A percentile compares a stretch with the other conserved stretches of the same genome.
Conservation (phyloP, 257 asterid genomes). For the Gentiana straminea region DNA sequence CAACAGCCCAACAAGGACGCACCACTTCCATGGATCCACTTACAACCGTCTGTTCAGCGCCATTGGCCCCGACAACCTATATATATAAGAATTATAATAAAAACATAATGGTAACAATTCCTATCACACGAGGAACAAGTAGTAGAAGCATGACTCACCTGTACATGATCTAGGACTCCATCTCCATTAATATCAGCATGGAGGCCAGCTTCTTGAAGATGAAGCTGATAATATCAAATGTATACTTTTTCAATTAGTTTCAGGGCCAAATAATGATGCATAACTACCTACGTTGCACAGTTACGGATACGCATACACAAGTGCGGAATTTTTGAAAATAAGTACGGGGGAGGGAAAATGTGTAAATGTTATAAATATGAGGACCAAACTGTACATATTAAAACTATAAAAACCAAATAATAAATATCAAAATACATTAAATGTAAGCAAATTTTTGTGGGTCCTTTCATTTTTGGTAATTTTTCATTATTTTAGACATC, state of each 20-base stretch:
- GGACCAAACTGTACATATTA: no score
- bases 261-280: neutral
- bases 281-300: neutral
- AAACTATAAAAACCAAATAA: no score
- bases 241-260: constrained; percentile 14
- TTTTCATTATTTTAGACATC: no score
- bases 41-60: constrained; percentile 87
- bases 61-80: constrained; percentile 95
- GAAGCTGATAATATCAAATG: constrained; percentile 52
- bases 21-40: constrained; percentile 93
- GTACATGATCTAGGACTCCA: constrained; percentile 97
- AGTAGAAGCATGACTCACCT: constrained; percentile 32
- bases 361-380: no score
- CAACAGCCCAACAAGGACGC: constrained; percentile 98
- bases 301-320: no score
- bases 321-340: no score
- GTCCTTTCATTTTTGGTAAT: no score
- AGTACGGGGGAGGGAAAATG: no score
- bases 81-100: neutral
- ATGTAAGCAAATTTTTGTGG: no score
- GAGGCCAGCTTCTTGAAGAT: constrained; percentile 98
- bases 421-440: no score
- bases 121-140: no score
- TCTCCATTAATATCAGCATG: constrained; percentile 99
- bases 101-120: neutral